phyloP scores from a whole-genome alignment of 768 basidiomycete genomes.

The Gloeophyllum trabeum region DNA sequence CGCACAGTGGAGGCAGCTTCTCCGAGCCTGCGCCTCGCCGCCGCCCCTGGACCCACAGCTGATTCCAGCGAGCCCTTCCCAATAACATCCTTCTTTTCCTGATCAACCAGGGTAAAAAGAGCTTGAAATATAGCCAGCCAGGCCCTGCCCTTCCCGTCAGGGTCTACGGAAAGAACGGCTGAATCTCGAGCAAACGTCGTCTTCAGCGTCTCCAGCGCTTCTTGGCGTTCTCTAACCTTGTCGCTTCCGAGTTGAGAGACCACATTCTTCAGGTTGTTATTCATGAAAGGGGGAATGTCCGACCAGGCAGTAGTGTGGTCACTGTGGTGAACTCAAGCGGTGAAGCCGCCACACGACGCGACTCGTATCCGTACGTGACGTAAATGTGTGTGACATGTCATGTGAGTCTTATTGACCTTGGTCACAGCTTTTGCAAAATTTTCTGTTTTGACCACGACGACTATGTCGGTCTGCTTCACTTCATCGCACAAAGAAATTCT shows the following conservation, averaged over 20 bases:
- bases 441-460: background rate
- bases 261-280: conserved; percentile 30
- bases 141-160: conserved; percentile 23
- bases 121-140: conserved; percentile 69
- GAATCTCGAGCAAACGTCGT: conserved; percentile 37
- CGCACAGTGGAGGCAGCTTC: conserved; percentile 61
- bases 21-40: conserved; percentile 47
- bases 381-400: background rate
- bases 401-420: background rate
- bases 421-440: background rate
- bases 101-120: conserved; percentile 52
- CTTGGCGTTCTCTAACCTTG: conserved; percentile 61
- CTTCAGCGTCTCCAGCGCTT: conserved; percentile 44
- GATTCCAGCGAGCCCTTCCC: conserved; percentile 30
- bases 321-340: too few species aligned
- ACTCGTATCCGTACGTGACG: too few species aligned
- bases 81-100: conserved; percentile 42
- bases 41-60: conserved; percentile 25
- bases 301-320: too few species aligned
- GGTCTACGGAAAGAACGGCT: conserved; percentile 29
- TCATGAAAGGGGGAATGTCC: too few species aligned
- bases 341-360: too few species aligned
- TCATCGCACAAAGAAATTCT: background rate
- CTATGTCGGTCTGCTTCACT: background rate
- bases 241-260: conserved; percentile 43